phyloP scores from a whole-genome alignment of 306 rosid genomes.

The Sicyos baderoa region DNA sequence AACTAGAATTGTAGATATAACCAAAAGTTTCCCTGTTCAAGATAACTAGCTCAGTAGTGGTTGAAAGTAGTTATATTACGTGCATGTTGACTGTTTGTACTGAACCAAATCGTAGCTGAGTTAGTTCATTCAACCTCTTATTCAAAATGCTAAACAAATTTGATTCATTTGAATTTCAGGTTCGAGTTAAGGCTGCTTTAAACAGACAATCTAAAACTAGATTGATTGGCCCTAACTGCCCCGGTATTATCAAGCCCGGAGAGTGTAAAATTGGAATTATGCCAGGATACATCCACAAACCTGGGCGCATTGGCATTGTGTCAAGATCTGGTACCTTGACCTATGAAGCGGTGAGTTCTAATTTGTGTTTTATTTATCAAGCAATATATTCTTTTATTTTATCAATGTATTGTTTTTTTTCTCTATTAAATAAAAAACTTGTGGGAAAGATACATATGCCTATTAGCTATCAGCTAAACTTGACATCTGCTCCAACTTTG shows the following conservation, averaged over 20 bases:
- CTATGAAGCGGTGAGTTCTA: conserved; percentile 83
- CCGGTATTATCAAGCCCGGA: conserved; percentile 99
- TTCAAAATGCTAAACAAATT: too few relatives aligned
- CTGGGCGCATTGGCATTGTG: conserved; percentile 95
- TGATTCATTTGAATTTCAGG: conserved; percentile 61
- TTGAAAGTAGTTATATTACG: neutral
- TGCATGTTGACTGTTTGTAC: too few relatives aligned
- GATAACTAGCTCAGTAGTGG: neutral
- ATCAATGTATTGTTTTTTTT: neutral
- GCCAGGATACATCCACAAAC: conserved; percentile 98
- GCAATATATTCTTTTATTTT: neutral
- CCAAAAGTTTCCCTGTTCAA: too few relatives aligned
- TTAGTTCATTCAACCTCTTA: too few relatives aligned
- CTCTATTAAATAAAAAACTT: neutral
- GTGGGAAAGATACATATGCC: neutral
- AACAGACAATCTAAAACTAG: conserved; percentile 84
- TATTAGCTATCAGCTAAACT: neutral
- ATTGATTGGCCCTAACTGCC: conserved; percentile 95
- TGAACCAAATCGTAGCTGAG: too few relatives aligned
- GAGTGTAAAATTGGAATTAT: conserved; percentile 99
- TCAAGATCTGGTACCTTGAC: conserved; percentile 99
- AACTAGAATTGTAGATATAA: too few relatives aligned
- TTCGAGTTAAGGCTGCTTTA: conserved; percentile 86
- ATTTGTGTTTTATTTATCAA: neutral
- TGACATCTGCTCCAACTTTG: neutral